Evolutionary conservation across 1,284 basidiomycete species (phyloP).

Genomic region (Sphagnurus paluster): DNA sequence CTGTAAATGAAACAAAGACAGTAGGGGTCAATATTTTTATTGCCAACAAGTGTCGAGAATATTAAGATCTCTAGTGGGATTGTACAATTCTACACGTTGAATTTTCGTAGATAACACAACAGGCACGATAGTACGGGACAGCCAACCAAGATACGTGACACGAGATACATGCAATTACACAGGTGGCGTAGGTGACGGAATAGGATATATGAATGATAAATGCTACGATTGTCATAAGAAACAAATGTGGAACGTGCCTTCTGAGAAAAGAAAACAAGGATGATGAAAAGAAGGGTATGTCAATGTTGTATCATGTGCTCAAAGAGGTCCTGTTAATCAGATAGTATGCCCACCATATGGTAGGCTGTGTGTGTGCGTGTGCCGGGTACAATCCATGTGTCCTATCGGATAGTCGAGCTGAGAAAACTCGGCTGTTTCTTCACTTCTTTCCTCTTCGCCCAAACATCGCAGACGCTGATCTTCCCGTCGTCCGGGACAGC

Average conservation of each 20-base stretch:
- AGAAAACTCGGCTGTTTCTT: slow-evolving; percentile 42
- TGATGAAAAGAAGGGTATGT: too few relatives aligned
- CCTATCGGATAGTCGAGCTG: slow-evolving; percentile 31
- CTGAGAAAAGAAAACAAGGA: slow-evolving; percentile 5
- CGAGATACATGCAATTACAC: too few relatives aligned
- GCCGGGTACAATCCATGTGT: neutral
- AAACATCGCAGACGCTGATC: slow-evolving; percentile 54
- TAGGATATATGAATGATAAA: slow-evolving; percentile 2
- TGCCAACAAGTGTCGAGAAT: too few relatives aligned
- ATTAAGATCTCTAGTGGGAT: too few relatives aligned
- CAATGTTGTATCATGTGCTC: too few relatives aligned
- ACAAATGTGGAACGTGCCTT: slow-evolving; percentile 6
- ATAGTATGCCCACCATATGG: neutral
- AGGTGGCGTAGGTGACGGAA: neutral
- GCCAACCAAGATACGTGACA: slow-evolving; percentile 11
- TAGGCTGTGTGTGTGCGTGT: neutral
- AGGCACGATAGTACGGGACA: neutral
- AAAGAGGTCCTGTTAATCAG: neutral
- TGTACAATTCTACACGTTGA: too few relatives aligned
- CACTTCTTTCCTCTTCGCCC: slow-evolving; percentile 50
- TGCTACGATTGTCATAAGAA: slow-evolving; percentile 4
- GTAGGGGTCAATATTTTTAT: neutral
- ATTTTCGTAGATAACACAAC: neutral
- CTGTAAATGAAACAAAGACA: neutral
- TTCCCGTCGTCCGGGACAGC: slow-evolving; percentile 49